Evolutionary conservation across 2,329 filamentous ascomycete genomes (phyloP), one percentile per base, ranked within the genome.

Genomic region (Neonectria coccinea): DNA sequence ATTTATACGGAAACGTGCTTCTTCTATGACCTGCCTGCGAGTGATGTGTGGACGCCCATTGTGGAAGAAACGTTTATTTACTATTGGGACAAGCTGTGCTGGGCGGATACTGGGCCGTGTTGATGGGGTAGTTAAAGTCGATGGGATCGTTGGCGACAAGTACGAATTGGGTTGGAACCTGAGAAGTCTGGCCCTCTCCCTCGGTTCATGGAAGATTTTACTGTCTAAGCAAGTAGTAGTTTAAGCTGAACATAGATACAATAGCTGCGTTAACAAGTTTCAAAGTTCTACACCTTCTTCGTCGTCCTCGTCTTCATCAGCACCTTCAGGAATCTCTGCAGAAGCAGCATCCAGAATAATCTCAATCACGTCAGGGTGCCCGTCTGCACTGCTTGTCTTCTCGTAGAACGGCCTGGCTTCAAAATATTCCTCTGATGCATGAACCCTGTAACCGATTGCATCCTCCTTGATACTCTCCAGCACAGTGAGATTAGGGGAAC

Each of bases 391-490:
- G 44, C 31, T 50, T 0, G 31, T 48, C 5, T 18, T 41, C 44
- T 29, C 7, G 14, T 57, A 50, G 7, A 57, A 50, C 16, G 31
- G 29, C 14, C 20, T 14, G 27, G 55, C 44, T 29, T 57, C 55
- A n/a, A 41, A 27, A 50, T 57, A 57, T 27, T 39, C 5, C 29
- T 50, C 55, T 27, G 55, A 31, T 12, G 27, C 9, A 20, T 18
- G 2, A 4, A 39, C 29, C 31, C 55, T 29, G 8, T 57, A 57
- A 12, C 44, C 55, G 1, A 57, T 50, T 31, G 55, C 55, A 39
- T 50, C 42, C 20, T 50, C 55, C 20, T 57, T 31, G n/a, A 57
- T 57, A 16, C 29, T 48, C 14, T 57, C 53, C 7, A 57, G 29
- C 29, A 57, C 55, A 36, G 55, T 47, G 20, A 45, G 27, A 12